Evolutionary conservation across 345 rosid species (phyloP), one percentile per base, ranked within the genome.

Genomic region (Linum lewisii): DNA sequence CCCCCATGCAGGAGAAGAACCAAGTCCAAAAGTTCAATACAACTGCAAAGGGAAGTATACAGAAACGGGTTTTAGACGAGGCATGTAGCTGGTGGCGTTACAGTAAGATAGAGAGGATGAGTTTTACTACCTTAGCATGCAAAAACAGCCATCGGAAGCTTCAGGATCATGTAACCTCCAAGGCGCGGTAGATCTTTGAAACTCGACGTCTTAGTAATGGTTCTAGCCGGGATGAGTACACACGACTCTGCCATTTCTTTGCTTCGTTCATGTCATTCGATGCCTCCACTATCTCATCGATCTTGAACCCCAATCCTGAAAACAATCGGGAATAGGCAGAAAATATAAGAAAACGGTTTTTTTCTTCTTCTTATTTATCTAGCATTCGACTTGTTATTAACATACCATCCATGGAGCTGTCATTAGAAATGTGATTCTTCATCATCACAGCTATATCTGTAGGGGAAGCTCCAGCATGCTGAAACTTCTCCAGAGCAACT

Each of bases 231-330:
- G 77, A 84, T 61, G 94, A 79, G 38, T 81, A 75, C 69, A 86
- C 63, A 42, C 72, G 80, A 55, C 73, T 79, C 66, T 54, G 73
- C 83, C 82, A 85, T 62, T 34, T 79, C 69, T 78, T 85, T 24
- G 91, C 95, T 70, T 83, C 89, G 65, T 71, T 57, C 87, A 88
- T 81, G 71, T 92, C 93, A 61, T 84, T 78, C 84, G 78, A 84
- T 73, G 95, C 90, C 63, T 81, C 78, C 63, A 84, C 61, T 59
- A 85, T 85, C 75, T 86, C 98, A 57, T 83, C 86, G 54, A 83
- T 73, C 66, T 72, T 82, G 66, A 84, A 77, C 29, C 78, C 85
- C 26, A 82, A 58, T 69, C 85, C 93, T 88, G 89, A 73, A 52
- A 68, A 53, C 15, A 66, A 9, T 11, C 47, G 51, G 23, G 61